These are phyloP conservation scores for Pleurotus platypus DNA, from an alignment of 768 basidiomycete genomes.

Conservation along the genomic window DNA sequence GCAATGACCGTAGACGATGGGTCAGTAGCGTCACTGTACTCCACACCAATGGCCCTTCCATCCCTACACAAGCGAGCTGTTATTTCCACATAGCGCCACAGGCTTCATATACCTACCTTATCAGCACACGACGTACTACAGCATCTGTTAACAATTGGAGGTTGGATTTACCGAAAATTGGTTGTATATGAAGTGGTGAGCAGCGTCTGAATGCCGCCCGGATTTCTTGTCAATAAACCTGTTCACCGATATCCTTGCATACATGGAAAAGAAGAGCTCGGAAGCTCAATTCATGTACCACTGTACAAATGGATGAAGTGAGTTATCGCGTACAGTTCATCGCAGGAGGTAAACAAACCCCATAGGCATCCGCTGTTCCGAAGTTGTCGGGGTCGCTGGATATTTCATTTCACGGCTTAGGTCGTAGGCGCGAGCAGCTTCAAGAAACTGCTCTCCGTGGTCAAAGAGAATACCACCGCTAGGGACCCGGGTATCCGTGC, in stretches of 20 bases:
- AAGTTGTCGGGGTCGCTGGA: neutral
- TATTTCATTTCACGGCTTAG: neutral
- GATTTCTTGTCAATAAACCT: constrained; percentile 54
- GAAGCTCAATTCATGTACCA: neutral
- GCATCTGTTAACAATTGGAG: constrained; percentile 32
- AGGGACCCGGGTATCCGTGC: constrained; percentile 33
- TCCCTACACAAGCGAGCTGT: constrained; percentile 21
- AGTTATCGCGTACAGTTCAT: neutral
- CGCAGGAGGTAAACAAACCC: neutral
- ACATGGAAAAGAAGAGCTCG: neutral
- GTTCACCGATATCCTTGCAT: neutral
- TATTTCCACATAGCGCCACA: neutral
- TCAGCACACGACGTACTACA: constrained; percentile 43
- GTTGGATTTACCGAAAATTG: constrained; percentile 34
- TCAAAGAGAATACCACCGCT: constrained; percentile 8
- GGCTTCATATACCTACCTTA: constrained; percentile 22
- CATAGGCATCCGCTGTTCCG: neutral
- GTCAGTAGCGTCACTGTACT: constrained; percentile 39
- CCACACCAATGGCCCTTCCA: constrained; percentile 45
- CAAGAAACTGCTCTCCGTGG: neutral
- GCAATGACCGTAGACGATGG: constrained; percentile 19
- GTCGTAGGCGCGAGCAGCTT: neutral
- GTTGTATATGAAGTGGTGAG: constrained; percentile 50
- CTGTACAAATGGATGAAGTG: neutral
- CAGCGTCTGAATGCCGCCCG: constrained; percentile 53